Evolutionary conservation across 169 alveolate species (phyloP), one percentile per base, ranked within the genome.

Genomic region (Plasmodium ovale): DNA sequence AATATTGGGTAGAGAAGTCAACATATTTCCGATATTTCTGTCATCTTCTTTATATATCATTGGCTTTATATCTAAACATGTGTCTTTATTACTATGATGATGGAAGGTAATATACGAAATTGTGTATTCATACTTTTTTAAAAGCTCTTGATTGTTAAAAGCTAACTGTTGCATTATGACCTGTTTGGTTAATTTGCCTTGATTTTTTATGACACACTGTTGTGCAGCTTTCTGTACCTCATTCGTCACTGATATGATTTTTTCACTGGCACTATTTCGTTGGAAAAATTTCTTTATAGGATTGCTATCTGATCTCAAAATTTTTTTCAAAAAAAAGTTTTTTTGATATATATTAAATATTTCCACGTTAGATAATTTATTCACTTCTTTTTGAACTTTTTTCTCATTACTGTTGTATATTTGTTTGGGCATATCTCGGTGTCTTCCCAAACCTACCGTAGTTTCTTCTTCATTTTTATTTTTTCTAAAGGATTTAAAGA

Each of bases 31-130:
- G 49, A 29, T 35, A 58, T 64, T 27, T 69, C 5, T 31, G 5
- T 74, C 68, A 23, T 31, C 27, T 25, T 64, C 79, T 14, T 29
- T 27, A 65, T 65, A 82, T 23, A 23, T 12, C 82, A 82, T 53
- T n/a, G 90, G 82, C 27, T 59, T 64, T 37, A 82, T 82, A 33
- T 82, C 42, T 54, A 82, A 37, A 31, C 70, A 67, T 19, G 23
- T 12, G 10, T 62, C 37, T 19, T 2, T 60, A 49, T 27, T 65
- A 23, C 27, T 70, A 2, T 56, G 39, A 42, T 62, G 51, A 35
- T 47, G 7, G 14, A 51, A 5, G 14, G 16, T 14, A 49, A 49
- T 51, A 70, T 49, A 44, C 5, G 70, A 49, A 47, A 59, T 59
- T 10, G 47, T 21, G 3, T 64, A 9, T 35, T 65, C 62, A 82